Base-by-base conservation (phyloP, 352 stramenopile species). In the Phytophthora sp. region DNA sequence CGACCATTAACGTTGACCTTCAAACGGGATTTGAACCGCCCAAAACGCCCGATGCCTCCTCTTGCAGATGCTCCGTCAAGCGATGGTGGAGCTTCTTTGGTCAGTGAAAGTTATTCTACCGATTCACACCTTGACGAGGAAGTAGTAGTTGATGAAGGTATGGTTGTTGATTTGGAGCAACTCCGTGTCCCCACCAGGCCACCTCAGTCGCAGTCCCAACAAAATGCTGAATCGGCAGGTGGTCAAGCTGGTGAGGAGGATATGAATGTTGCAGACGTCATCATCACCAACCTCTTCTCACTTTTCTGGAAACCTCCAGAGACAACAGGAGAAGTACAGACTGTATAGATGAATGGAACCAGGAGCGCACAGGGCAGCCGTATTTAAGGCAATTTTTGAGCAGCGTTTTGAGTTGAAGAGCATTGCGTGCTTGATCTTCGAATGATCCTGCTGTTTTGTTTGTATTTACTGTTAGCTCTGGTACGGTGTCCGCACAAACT, bases 251-350 rank as follows among this genome's bases (percentile, higher is more conserved):
- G 60, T 13, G 76, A 82, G 18, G 77, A 82, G 7, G 76, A 87
- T 18, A 76, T 79, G 39, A 80, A 80, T 24, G 65, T 94, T 13
- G 84, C 87, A 5, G 87, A 95, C 62, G 75, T 84, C 23, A 91
- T 95, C 57, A 92, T 95, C 71, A 91, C 83, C 15, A 91, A 88
- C 58, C 58, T 95, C 4, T 95, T 95, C 61, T 92, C 87, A 13
- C 69, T 95, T 9, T 91, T 94, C 34, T 95, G 87, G 87, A 81
- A 78, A 18, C 53, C 82, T 7, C 79, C 82, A 0, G 70, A 86
- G 18, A 52, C 54, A 2, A 62, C 61, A 12, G 48, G 54, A 18
- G 73, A 73, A 23, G 60, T 79, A 6, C 64, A 85, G 12, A 85
- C 73, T n/a, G 71, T 85, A 28, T 85, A 75, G 31, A 21, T n/a